Evolutionary conservation across 345 rosid species (phyloP).

Genomic region (Brassica nigra): DNA sequence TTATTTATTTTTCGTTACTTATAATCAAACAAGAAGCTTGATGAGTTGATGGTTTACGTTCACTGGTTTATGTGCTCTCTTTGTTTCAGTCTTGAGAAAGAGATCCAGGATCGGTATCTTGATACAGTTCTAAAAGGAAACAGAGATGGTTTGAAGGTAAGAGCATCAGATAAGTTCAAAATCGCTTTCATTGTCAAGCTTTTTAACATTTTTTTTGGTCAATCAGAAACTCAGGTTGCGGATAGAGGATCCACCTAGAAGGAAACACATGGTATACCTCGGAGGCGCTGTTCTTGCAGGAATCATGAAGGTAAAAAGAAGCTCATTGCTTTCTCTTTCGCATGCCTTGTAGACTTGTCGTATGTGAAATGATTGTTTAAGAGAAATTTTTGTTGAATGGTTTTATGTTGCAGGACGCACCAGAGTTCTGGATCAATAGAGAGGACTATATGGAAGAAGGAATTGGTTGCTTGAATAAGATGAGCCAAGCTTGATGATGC

Average conservation of each 20-base stretch:
- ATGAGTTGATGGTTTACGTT: neutral
- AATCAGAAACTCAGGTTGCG: conserved; percentile 75
- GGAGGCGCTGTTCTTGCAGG: conserved; percentile 99
- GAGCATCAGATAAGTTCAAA: neutral
- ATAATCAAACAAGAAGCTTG: conserved; percentile 12
- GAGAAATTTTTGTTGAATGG: neutral
- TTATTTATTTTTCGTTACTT: neutral
- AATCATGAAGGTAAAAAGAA: conserved; percentile 77
- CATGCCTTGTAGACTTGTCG: neutral
- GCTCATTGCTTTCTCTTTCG: conserved; percentile 9
- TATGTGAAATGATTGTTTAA: neutral
- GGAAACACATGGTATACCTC: conserved; percentile 98
- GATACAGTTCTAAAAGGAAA: conserved; percentile 92
- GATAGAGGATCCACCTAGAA: conserved; percentile 95
- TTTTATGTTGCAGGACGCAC: conserved; percentile 70
- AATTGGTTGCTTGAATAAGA: conserved; percentile 68
- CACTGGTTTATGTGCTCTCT: conserved; percentile 1
- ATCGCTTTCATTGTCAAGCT: neutral
- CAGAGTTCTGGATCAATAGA: conserved; percentile 94
- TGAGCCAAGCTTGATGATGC: conserved; percentile 48
- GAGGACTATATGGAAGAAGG: conserved; percentile 95
- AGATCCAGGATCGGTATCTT: conserved; percentile 84
- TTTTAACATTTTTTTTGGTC: conserved; percentile 5
- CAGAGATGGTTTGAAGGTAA: conserved; percentile 92
- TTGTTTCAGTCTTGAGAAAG: conserved; percentile 80